Base-by-base conservation (phyloP, 139 green algal genomes). In the Tetradesmus lagerheimii region DNA sequence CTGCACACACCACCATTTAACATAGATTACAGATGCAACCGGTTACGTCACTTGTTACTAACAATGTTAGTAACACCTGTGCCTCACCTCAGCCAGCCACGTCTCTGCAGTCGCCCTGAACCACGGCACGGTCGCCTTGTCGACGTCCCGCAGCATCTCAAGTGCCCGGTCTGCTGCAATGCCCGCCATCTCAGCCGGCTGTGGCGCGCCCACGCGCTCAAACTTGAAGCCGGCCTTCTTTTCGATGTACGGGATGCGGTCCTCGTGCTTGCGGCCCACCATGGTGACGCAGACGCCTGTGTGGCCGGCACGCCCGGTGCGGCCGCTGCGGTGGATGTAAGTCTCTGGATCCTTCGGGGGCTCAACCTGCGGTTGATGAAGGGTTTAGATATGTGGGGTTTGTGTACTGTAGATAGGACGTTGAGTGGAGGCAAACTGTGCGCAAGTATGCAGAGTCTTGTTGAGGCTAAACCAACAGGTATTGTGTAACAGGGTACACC, bases 151-250 rank as follows among this genome's bases (percentile, higher is more conserved):
- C 53, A 98, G 86, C 53, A 94, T 92, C 80, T 97, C 92, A 39
- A 98, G 84, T 11, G 96, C 95, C 3, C 96, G 90, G 67, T 97
- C 92, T 12, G 96, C 96, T 12, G 96, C 93, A 34, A 97, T 94
- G 47, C 34, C 66, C 0, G 97, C 98, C 94, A 99, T 98, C 91
- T 99, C 97, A 8, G 92, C 86, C 0, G 98, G 96, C 93, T 99
- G 97, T 0, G 98, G 98, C 34, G 97, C 95, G 34, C 95, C 95
- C 18, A 99, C 96, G 78, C 98, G 95, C 92, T 91, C 87, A 80
- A 91, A 91, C 78, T 91, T 87, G 62, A 91, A 91, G n/a, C 87
- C 87, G 4, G 97, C 97, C 20, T 91, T 86, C 80, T 90, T 90
- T 93, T 99, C 94, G 81, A 99, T 99, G 86, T 92, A 94, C n/a